phyloP scores from a whole-genome alignment of 352 stramenopile species.

The Thalassiosira livingstoniorum region DNA sequence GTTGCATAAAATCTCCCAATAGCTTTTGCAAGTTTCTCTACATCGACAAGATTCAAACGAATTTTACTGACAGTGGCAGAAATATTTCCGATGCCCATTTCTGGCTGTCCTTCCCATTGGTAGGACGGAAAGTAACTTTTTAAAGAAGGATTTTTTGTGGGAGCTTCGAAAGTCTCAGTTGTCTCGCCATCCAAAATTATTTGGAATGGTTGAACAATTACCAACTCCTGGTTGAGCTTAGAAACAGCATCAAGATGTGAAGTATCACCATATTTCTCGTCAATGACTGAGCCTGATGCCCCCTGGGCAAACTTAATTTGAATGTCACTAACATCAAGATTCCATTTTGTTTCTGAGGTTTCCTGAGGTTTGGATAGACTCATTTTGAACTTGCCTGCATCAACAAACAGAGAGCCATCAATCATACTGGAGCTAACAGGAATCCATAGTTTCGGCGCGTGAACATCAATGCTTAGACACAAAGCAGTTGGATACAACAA shows the following conservation, averaged over 20 bases:
- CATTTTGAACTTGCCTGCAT: constrained; percentile 76
- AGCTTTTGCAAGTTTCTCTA: constrained; percentile 63
- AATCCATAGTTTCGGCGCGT: constrained; percentile 81
- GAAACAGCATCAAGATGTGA: constrained; percentile 35
- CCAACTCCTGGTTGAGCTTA: constrained; percentile 32
- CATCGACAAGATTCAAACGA: constrained; percentile 79
- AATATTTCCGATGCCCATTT: constrained; percentile 37
- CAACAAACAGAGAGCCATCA: constrained; percentile 80
- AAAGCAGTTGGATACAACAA: constrained; percentile 75
- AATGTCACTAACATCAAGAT: constrained; percentile 66
- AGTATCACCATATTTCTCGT: constrained; percentile 23
- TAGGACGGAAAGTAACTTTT: no score
- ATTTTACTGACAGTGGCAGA: constrained; percentile 70
- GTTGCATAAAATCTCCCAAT: constrained; percentile 78
- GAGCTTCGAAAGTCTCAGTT: constrained; percentile 25
- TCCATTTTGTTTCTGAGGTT: constrained; percentile 59
- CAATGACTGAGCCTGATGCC: constrained; percentile 1
- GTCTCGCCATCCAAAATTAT: constrained; percentile 47
- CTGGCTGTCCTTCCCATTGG: constrained; percentile 2
- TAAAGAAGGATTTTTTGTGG: constrained; percentile 12
- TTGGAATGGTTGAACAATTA: constrained; percentile 75
- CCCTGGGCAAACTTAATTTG: constrained; percentile 69
- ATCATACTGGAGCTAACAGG: constrained; percentile 60
- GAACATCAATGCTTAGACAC: constrained; percentile 70
- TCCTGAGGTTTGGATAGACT: constrained; percentile 60